These are phyloP conservation scores for Apophysomyces elegans DNA, from an alignment of 371 early-diverging fungal genomes.

Conservation along the genomic window DNA sequence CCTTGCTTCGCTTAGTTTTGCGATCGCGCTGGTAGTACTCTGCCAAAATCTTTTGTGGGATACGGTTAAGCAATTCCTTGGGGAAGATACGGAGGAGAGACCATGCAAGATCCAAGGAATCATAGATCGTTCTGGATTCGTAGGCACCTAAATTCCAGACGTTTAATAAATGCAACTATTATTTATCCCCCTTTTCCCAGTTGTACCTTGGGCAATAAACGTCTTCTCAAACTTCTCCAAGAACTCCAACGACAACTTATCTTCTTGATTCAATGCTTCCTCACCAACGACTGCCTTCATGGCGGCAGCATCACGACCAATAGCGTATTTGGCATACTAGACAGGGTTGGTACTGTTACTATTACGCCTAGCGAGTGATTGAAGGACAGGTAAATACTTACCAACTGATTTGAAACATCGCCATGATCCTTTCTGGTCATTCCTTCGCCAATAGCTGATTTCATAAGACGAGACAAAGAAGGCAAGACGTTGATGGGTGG, in stretches of 20 bases:
- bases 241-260: conserved; percentile 98
- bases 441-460: conserved; percentile 99
- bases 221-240: conserved; percentile 99
- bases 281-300: conserved; percentile 99
- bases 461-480: conserved; percentile 99
- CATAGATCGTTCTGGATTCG: conserved; percentile 97
- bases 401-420: conserved; percentile 99
- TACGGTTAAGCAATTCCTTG: conserved; percentile 99
- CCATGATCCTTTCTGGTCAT: conserved; percentile 99
- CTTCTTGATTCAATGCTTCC: conserved; percentile 98
- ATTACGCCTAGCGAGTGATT: not conserved
- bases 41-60: conserved; percentile 95
- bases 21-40: conserved; percentile 95
- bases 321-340: conserved; percentile 99
- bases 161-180: not conserved
- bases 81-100: conserved; percentile 99
- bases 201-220: conserved; percentile 95
- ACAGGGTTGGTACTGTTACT: not conserved
- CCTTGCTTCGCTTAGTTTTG: conserved; percentile 58
- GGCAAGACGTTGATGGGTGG: conserved; percentile 99
- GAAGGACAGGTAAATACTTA: conserved; percentile 31
- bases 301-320: conserved; percentile 99
- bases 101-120: conserved; percentile 99
- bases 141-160: conserved; percentile 61
- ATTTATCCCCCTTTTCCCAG: not conserved